Evolutionary conservation across 331 rosid species (phyloP).

Genomic region (Cydonia oblonga): DNA sequence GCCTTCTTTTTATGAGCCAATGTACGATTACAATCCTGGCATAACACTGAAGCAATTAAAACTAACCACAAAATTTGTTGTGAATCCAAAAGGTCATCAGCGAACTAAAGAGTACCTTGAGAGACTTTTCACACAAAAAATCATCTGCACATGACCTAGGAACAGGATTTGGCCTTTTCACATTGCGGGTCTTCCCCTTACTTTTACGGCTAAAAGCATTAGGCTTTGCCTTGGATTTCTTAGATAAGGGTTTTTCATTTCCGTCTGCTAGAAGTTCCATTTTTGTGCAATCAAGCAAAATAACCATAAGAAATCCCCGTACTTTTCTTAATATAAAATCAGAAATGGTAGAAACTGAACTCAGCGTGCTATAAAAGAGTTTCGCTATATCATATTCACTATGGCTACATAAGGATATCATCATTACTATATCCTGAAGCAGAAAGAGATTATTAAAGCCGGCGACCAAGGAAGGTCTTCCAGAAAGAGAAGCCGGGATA

Average conservation of each 20-base stretch:
- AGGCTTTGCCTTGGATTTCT: constrained; percentile 61
- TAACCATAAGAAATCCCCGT: constrained; percentile 82
- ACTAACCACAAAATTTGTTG: constrained; percentile 9
- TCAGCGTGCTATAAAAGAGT: constrained; percentile 68
- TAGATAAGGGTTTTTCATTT: constrained; percentile 36
- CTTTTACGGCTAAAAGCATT: constrained; percentile 55
- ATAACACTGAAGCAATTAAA: constrained; percentile 27
- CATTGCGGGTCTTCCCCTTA: constrained; percentile 55
- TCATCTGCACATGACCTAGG: constrained; percentile 28
- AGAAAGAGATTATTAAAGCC: constrained; percentile 52
- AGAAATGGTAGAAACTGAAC: constrained; percentile 72
- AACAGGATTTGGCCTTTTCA: constrained; percentile 44
- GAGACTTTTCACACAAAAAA: constrained; percentile 23
- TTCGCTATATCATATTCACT: constrained; percentile 48
- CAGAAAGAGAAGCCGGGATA: constrained; percentile 40
- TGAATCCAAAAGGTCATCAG: constrained; percentile 14
- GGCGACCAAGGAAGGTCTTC: constrained; percentile 46
- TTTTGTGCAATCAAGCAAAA: constrained; percentile 85
- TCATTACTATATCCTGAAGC: constrained; percentile 57
- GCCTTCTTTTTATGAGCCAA: constrained; percentile 32
- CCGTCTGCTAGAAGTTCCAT: constrained; percentile 69
- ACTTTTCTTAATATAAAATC: constrained; percentile 76
- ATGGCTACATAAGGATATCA: constrained; percentile 32
- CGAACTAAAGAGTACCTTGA: constrained; percentile 37
- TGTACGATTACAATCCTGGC: constrained; percentile 39